Base-by-base conservation (phyloP, 352 stramenopile genomes). In the Blastocystis sp. region DNA sequence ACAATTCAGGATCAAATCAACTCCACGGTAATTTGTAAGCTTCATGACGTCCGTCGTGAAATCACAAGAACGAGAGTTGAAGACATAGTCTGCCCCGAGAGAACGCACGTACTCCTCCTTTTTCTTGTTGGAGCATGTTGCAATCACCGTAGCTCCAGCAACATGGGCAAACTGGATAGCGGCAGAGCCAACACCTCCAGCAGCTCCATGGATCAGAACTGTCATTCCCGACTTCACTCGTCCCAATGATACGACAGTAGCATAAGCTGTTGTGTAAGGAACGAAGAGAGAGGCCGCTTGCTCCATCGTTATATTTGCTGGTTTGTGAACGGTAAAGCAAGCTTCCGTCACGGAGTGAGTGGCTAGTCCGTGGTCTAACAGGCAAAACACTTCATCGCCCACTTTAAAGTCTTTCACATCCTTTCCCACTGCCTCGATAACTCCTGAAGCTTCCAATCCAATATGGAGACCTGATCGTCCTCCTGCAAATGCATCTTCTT, bases 201-300 rank as follows among this genome's bases (percentile, higher is more conserved):
- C 78, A 54, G 78, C 78, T 37, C 78, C 78, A 43, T 89, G 78
- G 30, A 89, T 89, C 26, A 89, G 66, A 6, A 89, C 56, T 7
- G 18, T 43, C 47, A 76, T 39, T 30, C 78, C 78, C 24, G 45
- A 43, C 47, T 37, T 55, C 6, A 78, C 64, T 53, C 76, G 62
- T 59, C 78, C 78, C 18, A 89, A 30, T 13, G 43, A 55, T 2
- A 89, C 41, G 7, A 89, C 64, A 6, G 78, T 89, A 2, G 78
- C 78, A 55, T 89, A 89, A 9, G 78, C 78, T 16, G 78, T 89
- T 9, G 78, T 89, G 26, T 89, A 89, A 8, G 78, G 41, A 55
- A 79, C 66, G 13, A 79, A 89, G 26, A 89, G 39, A 11, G 53
- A 68, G 3, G 66, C 55, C 6, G 41, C 78, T 43, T 89, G 55